Evolutionary conservation across 352 stramenopile genomes (phyloP).

Genomic region (Phytopythium litorale): DNA sequence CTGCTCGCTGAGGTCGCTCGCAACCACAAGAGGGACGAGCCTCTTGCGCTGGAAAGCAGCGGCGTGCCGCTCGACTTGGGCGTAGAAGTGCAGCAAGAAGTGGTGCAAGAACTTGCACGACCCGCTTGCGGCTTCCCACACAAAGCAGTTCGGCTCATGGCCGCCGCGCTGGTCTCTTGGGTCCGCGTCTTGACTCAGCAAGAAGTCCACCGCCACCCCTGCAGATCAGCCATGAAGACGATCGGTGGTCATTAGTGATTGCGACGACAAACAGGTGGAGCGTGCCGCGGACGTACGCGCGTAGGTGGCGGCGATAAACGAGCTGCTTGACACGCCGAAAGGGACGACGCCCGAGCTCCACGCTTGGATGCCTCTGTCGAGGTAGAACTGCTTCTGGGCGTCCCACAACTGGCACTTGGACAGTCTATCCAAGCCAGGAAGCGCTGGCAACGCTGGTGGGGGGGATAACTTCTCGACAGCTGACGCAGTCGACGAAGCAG

Average conservation of each 20-base stretch:
- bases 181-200: slow-evolving; percentile 16
- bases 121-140: slow-evolving; percentile 79
- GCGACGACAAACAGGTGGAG: not conserved
- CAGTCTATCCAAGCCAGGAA: slow-evolving; percentile 19
- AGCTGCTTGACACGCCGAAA: slow-evolving; percentile 78
- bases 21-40: slow-evolving; percentile 54
- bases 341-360: slow-evolving; percentile 73
- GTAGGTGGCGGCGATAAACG: slow-evolving; percentile 65
- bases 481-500: not conserved
- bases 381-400: slow-evolving; percentile 79
- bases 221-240: not conserved
- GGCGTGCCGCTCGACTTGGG: not conserved
- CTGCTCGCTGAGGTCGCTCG: slow-evolving; percentile 67
- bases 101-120: slow-evolving; percentile 81
- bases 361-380: slow-evolving; percentile 61
- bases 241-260: not conserved
- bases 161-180: not conserved
- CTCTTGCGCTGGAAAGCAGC: slow-evolving; percentile 21
- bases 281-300: slow-evolving; percentile 21
- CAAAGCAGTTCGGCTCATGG: slow-evolving; percentile 55
- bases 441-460: not conserved
- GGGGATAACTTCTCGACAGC: not conserved
- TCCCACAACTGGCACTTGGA: slow-evolving; percentile 65
- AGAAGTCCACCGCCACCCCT: slow-evolving; percentile 42
- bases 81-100: slow-evolving; percentile 66